Percentiles rank a stretch among this genome's conserved stretches.
These are phyloP conservation scores for Chaetomiaceae sp. DNA, from an alignment of 2,329 filamentous ascomycete genomes.

Conservation along the genomic window DNA sequence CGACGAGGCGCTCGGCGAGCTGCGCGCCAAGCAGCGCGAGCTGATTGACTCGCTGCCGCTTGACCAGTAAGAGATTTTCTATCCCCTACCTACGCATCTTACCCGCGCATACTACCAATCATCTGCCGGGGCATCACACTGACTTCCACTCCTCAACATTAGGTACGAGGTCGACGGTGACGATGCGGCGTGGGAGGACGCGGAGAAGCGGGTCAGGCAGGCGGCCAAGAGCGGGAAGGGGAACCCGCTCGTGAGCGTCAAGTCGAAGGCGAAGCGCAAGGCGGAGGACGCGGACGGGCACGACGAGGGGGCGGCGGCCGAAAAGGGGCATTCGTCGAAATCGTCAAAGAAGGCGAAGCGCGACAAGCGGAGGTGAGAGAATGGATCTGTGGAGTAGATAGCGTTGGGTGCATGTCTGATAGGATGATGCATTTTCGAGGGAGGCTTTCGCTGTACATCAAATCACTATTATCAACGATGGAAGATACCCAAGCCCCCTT, in stretches of 20 bases:
- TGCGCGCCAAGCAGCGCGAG: constrained; percentile 75
- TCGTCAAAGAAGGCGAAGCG: constrained; percentile 50
- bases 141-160: constrained; percentile 9
- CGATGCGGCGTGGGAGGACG: constrained; percentile 57
- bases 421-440: too few relatives aligned
- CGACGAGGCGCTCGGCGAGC: constrained; percentile 63
- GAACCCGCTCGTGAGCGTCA: constrained; percentile 70
- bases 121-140: too few relatives aligned
- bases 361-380: constrained; percentile 22
- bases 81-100: not conserved
- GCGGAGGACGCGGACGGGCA: constrained; percentile 58
- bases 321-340: constrained; percentile 45
- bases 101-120: not conserved
- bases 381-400: not conserved
- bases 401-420: too few relatives aligned
- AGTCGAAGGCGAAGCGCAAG: constrained; percentile 76
- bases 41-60: constrained; percentile 87
- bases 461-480: constrained; percentile 1
- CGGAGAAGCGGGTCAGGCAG: constrained; percentile 67
- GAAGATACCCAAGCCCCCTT: constrained; percentile 16
- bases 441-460: too few relatives aligned
- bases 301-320: constrained; percentile 52
- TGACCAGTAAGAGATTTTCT: constrained; percentile 59
- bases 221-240: constrained; percentile 49
- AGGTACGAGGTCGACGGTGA: constrained; percentile 62